Base-by-base conservation (phyloP, 441 rosid species). In the Bruguiera hainesii region DNA sequence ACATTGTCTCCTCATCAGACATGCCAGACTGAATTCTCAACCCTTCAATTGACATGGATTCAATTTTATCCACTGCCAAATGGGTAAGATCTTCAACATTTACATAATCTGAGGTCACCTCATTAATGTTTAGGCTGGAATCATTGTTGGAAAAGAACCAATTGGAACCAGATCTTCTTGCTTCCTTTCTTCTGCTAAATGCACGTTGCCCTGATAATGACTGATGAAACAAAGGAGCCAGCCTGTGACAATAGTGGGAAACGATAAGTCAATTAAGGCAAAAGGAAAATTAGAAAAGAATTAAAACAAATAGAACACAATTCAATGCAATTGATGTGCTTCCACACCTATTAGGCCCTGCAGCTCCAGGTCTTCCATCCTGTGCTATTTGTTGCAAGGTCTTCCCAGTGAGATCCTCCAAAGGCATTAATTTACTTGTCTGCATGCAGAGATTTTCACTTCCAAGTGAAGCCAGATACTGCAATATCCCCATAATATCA, bases 21-120 rank as follows among this genome's bases (percentile, higher is more conserved):
- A 87, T 80, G 78, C 84, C 83, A 60, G 79, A 87, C 64, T 89
- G 91, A 82, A 87, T 82, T 78, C 77, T 86, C 77, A 87, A 80
- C 51, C 93, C 96, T 66, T 89, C 90, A 62, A 89, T 61, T 35
- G 69, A 65, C 60, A 87, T 83, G 73, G 68, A 74, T 73, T 87
- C 88, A 65, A 91, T 82, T 55, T 62, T 83, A 73, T 78, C 78
- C 68, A 86, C 70, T 48, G 83, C 86, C 52, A 78, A 71, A 57
- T 75, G 70, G 61, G 72, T 55, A 73, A 89, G 73, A 70, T 72
- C 75, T 72, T 77, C 82, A 25, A 83, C 66, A 50, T 82, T 67
- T 26, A 75, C 73, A 72, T 50, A 78, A 29, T 83, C 80, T 31
- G 66, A 48, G 57, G 46, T 69, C 52, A 72, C 69, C 63, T 70